Evolutionary conservation across 225 moss, liverwort and hornwort species (phyloP), one percentile per base, ranked within the genome.

Genomic region (Polytrichum formosum): DNA sequence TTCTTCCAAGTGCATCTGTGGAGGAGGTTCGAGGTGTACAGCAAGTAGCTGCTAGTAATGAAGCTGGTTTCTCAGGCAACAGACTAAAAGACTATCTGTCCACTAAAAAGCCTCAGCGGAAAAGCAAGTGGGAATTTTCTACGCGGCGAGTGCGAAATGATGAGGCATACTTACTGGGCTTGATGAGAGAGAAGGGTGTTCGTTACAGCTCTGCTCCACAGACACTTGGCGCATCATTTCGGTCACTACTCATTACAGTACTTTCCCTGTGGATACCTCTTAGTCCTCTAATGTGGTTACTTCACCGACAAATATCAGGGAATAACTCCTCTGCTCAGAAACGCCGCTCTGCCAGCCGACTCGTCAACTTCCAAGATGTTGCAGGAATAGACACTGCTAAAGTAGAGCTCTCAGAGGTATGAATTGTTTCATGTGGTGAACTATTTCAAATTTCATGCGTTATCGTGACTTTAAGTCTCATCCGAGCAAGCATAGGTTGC

Each of bases 121-220:
- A 66, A 74, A 74, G 27, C 37, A 86, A 87, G 60, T 96, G 96
- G 96, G 82, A 90, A 13, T 96, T 80, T 56, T 81, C 79, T 63
- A 90, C 96, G 7, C 86, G 96, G 5, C 80, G 93, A 67, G 82
- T 96, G 8, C 79, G 81, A 71, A 93, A 96, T 25, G 96, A 96
- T 56, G 96, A 96, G 78, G 73, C 78, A 0, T 96, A 93, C 72
- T 83, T 96, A 55, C 87, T 96, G 46, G 89, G 86, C 26, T 76
- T 93, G 63, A 90, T 96, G 93, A 82, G 96, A 67, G 93, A 96
- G 71, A 88, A 84, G 66, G 90, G 88, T 7, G 96, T 96, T 18
- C 84, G 79, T 61, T 96, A 90, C 71, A 96, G 93, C 84, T 96
- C 96, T n/a, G 93, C 96, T 59, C 96, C 96, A 2, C 96, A 96